Percentiles rank a stretch among this genome's conserved stretches.
Evolutionary conservation across 495 filamentous ascomycete genomes (phyloP).

Genomic region (Daldinia caldariorum): DNA sequence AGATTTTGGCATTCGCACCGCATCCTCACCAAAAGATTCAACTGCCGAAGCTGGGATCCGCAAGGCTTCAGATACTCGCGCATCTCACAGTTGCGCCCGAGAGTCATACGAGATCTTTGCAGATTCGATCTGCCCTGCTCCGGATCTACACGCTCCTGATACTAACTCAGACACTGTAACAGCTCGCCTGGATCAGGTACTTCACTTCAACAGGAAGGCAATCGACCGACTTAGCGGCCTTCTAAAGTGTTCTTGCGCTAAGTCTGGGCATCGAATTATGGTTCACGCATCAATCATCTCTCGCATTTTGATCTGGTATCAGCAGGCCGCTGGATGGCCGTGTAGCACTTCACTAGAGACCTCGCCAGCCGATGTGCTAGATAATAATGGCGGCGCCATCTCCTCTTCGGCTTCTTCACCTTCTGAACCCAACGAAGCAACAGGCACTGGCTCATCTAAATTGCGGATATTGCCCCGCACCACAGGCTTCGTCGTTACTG

Average conservation of each 20-base stretch:
- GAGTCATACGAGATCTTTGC: constrained; percentile 2
- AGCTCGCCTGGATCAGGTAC: neutral
- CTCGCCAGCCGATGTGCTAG: neutral
- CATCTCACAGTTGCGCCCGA: neutral
- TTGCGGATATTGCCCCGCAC: neutral
- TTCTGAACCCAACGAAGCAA: neutral
- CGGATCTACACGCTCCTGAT: constrained; percentile 1
- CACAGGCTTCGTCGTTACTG: neutral
- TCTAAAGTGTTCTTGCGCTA: neutral
- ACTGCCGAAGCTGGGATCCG: neutral
- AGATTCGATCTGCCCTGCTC: constrained; percentile 2
- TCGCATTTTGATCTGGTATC: neutral
- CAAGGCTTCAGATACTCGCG: neutral
- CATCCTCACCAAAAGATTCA: too few species aligned
- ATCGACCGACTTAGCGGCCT: neutral
- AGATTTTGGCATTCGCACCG: neutral
- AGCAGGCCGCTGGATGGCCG: neutral
- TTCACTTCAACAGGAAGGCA: constrained; percentile 1
- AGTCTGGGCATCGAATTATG: constrained; percentile 1
- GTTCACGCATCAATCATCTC: constrained; percentile 3
- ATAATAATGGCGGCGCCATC: neutral
- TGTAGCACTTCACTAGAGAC: neutral
- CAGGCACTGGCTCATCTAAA: neutral
- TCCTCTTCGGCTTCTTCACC: neutral
- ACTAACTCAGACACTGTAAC: constrained; percentile 3